Evolutionary conservation across 768 basidiomycete species (phyloP).

Genomic region (Termitomyces sp.): DNA sequence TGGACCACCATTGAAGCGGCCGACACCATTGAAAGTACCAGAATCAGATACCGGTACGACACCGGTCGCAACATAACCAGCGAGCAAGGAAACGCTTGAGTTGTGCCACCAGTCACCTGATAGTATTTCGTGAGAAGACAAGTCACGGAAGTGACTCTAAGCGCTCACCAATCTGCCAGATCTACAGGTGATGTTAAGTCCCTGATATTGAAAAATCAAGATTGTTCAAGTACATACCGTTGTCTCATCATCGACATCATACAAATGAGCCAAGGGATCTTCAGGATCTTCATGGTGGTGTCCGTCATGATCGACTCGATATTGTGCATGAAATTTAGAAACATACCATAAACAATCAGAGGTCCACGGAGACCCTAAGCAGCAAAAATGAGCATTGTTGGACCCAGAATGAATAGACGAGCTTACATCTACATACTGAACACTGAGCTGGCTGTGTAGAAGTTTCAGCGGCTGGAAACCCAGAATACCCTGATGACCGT

Average conservation of each 20-base stretch:
- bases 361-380: conserved; percentile 18
- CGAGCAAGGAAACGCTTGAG: conserved; percentile 21
- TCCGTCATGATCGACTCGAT: neutral
- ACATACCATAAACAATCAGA: conserved; percentile 22
- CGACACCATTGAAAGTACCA: conserved; percentile 40
- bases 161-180: conserved; percentile 17
- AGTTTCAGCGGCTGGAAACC: neutral
- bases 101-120: conserved; percentile 39
- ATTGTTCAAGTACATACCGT: conserved; percentile 4
- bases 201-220: neutral
- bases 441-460: conserved; percentile 11
- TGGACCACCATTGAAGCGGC: conserved; percentile 37
- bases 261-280: conserved; percentile 12
- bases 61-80: conserved; percentile 19
- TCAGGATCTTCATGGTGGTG: neutral
- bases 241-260: conserved; percentile 14
- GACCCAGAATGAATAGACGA: neutral
- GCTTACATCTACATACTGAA: conserved; percentile 18
- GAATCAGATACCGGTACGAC: conserved; percentile 28
- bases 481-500: neutral
- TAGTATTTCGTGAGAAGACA: neutral
- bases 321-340: neutral
- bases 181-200: conserved; percentile 3
- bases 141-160: neutral
- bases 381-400: neutral